These are phyloP conservation scores for Talaromyces ruber DNA, from an alignment of 495 filamentous ascomycete genomes.

Conservation along the genomic window DNA sequence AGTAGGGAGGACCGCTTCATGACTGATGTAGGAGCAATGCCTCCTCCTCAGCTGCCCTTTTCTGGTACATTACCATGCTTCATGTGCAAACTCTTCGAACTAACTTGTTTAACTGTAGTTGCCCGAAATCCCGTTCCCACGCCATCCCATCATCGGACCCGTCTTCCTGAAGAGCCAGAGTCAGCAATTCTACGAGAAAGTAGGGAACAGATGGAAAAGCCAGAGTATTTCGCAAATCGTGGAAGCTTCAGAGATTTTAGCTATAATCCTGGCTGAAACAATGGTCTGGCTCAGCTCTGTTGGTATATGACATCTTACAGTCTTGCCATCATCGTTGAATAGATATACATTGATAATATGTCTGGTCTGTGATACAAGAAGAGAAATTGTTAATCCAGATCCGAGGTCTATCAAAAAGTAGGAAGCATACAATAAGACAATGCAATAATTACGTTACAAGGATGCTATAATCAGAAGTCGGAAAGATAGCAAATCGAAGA, in stretches of 20 bases:
- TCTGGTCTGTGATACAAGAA: neutral
- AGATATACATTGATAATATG: neutral
- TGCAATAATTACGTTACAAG: neutral
- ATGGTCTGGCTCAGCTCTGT: neutral
- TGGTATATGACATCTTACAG: neutral
- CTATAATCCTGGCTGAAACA: conserved; percentile 1
- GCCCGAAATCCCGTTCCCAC: neutral
- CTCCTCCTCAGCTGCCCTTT: conserved; percentile 16
- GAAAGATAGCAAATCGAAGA: neutral
- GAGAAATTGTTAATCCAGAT: neutral
- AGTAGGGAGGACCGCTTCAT: neutral
- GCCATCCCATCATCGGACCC: conserved; percentile 18
- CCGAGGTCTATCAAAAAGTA: neutral
- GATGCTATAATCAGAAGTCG: neutral
- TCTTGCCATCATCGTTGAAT: neutral
- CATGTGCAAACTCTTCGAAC: neutral
- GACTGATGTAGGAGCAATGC: conserved; percentile 15
- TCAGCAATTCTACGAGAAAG: neutral
- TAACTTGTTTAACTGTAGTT: neutral
- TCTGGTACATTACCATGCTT: conserved; percentile 12
- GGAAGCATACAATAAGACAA: neutral
- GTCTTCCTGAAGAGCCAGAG: conserved; percentile 11
- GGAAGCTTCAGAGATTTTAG: neutral
- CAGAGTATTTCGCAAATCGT: neutral
- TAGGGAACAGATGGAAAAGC: neutral